Percentiles rank a stretch among this genome's conserved stretches.
phyloP scores from a whole-genome alignment of 805 yeast genomes.

The Candida pseudofarinosa region DNA sequence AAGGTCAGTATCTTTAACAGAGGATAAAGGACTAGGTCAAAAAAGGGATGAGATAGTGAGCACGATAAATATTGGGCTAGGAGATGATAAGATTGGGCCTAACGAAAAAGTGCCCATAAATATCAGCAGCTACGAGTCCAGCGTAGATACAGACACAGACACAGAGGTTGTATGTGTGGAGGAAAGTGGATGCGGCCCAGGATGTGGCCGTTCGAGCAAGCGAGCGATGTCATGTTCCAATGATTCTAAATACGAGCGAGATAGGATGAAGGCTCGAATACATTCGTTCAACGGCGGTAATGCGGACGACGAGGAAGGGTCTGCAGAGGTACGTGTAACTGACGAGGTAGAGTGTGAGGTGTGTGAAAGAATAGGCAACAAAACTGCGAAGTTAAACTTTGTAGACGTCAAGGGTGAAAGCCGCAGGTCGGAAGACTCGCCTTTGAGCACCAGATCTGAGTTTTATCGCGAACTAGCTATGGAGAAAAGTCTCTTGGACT shows the following conservation, averaged over 20 bases:
- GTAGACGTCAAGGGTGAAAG: background rate
- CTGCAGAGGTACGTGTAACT: constrained; percentile 3
- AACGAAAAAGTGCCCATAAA: background rate
- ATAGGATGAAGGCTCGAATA: constrained; percentile 37
- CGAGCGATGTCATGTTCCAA: constrained; percentile 38
- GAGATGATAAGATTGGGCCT: background rate
- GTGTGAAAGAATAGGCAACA: constrained; percentile 32
- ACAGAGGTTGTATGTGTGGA: background rate
- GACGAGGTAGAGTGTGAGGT: constrained; percentile 22
- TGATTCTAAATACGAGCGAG: constrained; percentile 37
- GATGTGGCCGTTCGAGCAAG: constrained; percentile 18
- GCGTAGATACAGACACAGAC: background rate
- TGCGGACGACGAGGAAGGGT: background rate
- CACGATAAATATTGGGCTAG: background rate
- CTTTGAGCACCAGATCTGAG: background rate
- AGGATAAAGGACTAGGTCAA: background rate
- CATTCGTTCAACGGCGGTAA: constrained; percentile 25
- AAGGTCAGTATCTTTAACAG: background rate
- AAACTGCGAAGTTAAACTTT: constrained; percentile 31
- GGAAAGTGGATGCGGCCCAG: background rate
- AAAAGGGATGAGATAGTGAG: background rate
- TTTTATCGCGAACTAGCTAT: background rate
- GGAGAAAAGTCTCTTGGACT: background rate
- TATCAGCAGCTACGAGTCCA: background rate
- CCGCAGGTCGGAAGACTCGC: constrained; percentile 3